phyloP scores from a whole-genome alignment of 2,329 filamentous ascomycete genomes.

The Sclerotinia nivalis region DNA sequence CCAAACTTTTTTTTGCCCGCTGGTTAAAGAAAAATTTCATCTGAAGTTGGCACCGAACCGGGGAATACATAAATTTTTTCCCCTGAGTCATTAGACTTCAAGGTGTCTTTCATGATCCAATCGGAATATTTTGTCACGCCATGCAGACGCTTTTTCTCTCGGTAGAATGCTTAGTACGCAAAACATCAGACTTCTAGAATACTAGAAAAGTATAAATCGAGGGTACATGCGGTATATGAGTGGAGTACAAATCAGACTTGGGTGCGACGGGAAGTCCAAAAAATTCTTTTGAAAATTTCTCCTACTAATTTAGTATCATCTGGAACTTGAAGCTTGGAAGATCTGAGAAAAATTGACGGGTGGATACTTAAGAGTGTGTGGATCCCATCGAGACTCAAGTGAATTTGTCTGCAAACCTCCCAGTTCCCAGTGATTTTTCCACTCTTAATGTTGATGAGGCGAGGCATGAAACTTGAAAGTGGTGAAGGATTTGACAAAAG shows the following conservation, averaged over 20 bases:
- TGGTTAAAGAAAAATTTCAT: conserved; percentile 13
- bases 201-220: conserved; percentile 11
- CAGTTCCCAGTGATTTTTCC: conserved; percentile 3
- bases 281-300: conserved; percentile 12
- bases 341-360: neutral
- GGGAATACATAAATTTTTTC: neutral
- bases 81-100: conserved; percentile 6
- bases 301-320: neutral
- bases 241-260: neutral
- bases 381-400: neutral
- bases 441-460: neutral
- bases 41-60: neutral
- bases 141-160: conserved; percentile 14
- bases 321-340: conserved; percentile 7
- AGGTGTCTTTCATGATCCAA: neutral
- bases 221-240: conserved; percentile 17
- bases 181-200: conserved; percentile 16
- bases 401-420: neutral
- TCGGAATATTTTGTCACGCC: conserved; percentile 17
- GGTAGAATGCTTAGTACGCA: conserved; percentile 7
- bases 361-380: neutral
- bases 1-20: neutral
- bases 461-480: neutral
- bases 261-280: neutral
- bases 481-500: neutral